These are phyloP conservation scores for Mycocentrospora acerina DNA, from an alignment of 2,329 filamentous ascomycete genomes.

Conservation along the genomic window DNA sequence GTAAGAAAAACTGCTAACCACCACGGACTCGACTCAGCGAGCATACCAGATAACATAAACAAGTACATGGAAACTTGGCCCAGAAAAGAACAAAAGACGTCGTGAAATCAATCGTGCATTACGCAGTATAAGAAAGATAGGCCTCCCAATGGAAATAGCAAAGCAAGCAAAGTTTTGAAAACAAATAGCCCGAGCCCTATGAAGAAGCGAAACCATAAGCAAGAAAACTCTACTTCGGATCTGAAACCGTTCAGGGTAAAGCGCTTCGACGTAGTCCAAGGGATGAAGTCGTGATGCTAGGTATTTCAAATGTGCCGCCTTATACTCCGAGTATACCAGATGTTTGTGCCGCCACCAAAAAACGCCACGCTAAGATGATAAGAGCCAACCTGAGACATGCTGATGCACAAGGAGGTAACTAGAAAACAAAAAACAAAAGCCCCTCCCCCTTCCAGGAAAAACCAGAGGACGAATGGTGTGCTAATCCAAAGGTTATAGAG, in stretches of 20 bases:
- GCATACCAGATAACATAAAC: too few relatives aligned
- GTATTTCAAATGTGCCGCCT: slow-evolving; percentile 27
- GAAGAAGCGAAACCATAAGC: slow-evolving; percentile 4
- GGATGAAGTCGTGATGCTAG: slow-evolving; percentile 19
- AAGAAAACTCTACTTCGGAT: slow-evolving; percentile 25
- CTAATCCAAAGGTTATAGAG: too few relatives aligned
- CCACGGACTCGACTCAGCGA: too few relatives aligned
- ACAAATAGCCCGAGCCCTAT: not conserved
- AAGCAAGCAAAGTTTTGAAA: not conserved
- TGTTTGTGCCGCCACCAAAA: slow-evolving; percentile 22
- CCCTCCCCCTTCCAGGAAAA: too few relatives aligned
- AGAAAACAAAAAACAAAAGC: slow-evolving; percentile 9
- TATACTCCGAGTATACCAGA: slow-evolving; percentile 20
- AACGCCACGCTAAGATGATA: slow-evolving; percentile 42
- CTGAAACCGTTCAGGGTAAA: slow-evolving; percentile 33
- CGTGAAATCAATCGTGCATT: too few relatives aligned
- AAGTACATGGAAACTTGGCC: too few relatives aligned
- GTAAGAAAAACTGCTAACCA: too few relatives aligned
- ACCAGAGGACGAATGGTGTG: too few relatives aligned
- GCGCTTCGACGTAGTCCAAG: slow-evolving; percentile 36
- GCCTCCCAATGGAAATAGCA: too few relatives aligned
- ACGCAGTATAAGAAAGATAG: too few relatives aligned
- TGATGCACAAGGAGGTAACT: slow-evolving; percentile 10
- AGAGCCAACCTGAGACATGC: slow-evolving; percentile 21
- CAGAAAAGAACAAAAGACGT: too few relatives aligned